Base-by-base conservation (phyloP, 768 basidiomycete species). In the Coprinellus micaceus region DNA sequence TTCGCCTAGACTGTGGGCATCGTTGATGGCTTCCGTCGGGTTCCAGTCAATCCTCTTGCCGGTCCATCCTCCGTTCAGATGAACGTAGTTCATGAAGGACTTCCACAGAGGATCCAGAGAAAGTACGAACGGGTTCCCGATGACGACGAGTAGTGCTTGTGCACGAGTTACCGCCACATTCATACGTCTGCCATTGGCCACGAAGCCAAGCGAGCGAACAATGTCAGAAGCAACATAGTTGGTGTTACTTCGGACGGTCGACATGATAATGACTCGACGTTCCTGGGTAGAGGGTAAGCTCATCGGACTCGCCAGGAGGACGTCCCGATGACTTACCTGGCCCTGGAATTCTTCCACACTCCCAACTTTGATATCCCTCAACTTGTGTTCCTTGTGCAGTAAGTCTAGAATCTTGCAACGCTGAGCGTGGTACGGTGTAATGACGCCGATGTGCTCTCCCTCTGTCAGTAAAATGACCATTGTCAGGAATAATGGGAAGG, bases 261-360 rank as follows among this genome's bases (percentile, higher is more conserved):
- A 83, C 11, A 84, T 77, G 46, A 84, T 80, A 37, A 84, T 82
- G 9, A 82, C 75, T 0, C 75, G 71, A 21, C 81, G 78, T 70
- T 84, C 82, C 82, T 84, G 53, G 7, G 43, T 21, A 30, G 2
- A 19, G 15, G 6, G 11, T 41, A 43, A 6, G 12, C 13, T 19
- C 3, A 4, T 51, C 69, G 61, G 5, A 33, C 25, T 24, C 26
- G 13, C 41, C 4, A 49, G 30, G 2, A 26, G 22, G 2, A 10
- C 26, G 37, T 50, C 29, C 19, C 30, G 15, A 46, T 53, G 56
- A 58, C 67, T 26, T 49, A 81, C 83, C 67, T 86, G 84, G 3
- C 85, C 86, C 66, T 87, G 86, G 67, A 85, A 86, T 54, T 84
- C 82, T 65, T 88, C 86, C 4, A 85, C 84, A 43, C 80, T 83